phyloP scores from a whole-genome alignment of 108 stramenopile genomes.

The Epithemia pelagica region DNA sequence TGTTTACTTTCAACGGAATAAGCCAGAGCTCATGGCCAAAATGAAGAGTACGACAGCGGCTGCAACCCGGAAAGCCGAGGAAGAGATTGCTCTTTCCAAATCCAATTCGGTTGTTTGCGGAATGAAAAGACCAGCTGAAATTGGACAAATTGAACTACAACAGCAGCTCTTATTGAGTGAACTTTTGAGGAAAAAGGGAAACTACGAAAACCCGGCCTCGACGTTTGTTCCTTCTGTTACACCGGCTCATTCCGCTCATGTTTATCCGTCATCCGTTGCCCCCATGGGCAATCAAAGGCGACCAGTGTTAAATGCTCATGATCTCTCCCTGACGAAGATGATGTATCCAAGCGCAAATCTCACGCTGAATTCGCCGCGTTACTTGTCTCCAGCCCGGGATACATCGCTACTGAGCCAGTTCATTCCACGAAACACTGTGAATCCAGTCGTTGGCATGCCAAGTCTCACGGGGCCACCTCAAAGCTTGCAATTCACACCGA shows the following conservation, averaged over 20 bases:
- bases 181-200: neutral
- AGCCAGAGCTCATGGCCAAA: slow-evolving; percentile 47
- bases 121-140: neutral
- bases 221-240: too few relatives aligned
- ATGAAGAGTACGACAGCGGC: slow-evolving; percentile 55
- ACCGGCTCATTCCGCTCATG: neutral
- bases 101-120: neutral
- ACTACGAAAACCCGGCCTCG: neutral
- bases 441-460: neutral
- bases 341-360: neutral
- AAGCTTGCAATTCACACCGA: neutral
- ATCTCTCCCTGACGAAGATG: neutral
- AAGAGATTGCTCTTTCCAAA: neutral
- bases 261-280: neutral
- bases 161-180: neutral
- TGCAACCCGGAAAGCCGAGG: slow-evolving; percentile 26
- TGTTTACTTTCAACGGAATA: slow-evolving; percentile 53
- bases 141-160: neutral
- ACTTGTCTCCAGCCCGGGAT: neutral
- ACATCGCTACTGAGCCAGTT: neutral
- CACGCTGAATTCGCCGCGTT: neutral
- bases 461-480: neutral
- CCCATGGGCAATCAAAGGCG: neutral
- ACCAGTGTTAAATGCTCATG: neutral
- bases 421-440: neutral